Conservation (phyloP, 2,329 filamentous ascomycete genomes). For the Arthrobotrys sphaeroides region DNA sequence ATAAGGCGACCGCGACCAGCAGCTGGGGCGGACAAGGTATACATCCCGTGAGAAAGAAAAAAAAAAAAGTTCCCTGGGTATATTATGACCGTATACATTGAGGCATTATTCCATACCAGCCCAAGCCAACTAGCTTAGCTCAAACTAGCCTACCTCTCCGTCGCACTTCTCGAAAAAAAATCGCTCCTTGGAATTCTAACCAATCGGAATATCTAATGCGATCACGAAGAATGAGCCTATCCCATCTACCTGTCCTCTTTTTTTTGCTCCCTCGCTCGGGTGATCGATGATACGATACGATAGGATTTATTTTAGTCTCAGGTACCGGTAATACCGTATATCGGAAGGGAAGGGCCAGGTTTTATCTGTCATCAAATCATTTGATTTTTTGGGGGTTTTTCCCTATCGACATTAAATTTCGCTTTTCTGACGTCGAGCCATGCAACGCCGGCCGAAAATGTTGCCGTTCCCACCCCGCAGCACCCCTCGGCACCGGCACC, state of each 20-base stretch:
- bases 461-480: neutral
- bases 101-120: slow-evolving; percentile 38
- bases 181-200: slow-evolving; percentile 12
- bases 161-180: slow-evolving; percentile 17
- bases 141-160: slow-evolving; percentile 1
- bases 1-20: slow-evolving; percentile 34
- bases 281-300: too few species aligned
- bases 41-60: neutral
- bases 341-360: neutral
- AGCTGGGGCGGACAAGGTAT: too few species aligned
- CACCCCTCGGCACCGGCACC: too few species aligned
- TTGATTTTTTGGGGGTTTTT: too few species aligned
- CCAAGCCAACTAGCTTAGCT: neutral
- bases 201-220: slow-evolving; percentile 49
- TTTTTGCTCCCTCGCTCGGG: neutral
- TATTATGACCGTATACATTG: slow-evolving; percentile 11
- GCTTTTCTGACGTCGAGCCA: slow-evolving; percentile 3
- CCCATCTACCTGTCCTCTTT: neutral
- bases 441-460: neutral
- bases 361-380: neutral
- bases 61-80: neutral
- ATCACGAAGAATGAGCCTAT: slow-evolving; percentile 41
- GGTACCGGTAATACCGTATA: neutral
- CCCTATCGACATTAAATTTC: neutral
- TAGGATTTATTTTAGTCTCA: slow-evolving; percentile 6